Percentiles rank a stretch among this genome's conserved stretches.
Evolutionary conservation across 164 flowering plant species (phyloP).

Genomic region (Vitis riparia): DNA sequence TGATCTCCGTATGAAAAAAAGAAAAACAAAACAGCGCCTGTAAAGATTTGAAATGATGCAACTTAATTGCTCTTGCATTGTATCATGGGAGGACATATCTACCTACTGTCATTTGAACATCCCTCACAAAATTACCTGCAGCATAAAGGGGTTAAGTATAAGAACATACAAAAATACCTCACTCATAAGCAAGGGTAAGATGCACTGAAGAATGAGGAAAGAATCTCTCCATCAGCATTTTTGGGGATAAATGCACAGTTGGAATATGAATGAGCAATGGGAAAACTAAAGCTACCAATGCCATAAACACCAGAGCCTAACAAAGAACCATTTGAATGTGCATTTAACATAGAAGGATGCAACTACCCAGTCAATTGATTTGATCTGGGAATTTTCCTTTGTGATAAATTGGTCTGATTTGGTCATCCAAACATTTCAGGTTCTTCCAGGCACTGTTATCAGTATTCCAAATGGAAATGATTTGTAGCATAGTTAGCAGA

Average conservation of each 20-base stretch:
- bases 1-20: constrained; percentile 1
- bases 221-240: background rate
- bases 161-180: constrained; percentile 28
- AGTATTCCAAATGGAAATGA: no score
- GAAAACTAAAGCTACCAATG: no score
- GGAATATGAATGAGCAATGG: no score
- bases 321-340: no score
- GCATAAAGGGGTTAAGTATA: constrained; percentile 53
- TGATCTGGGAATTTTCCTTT: no score
- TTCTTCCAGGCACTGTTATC: no score
- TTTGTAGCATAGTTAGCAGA: no score
- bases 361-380: no score
- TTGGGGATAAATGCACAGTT: background rate
- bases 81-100: constrained; percentile 38
- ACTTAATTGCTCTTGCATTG: constrained; percentile 7
- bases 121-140: constrained; percentile 93
- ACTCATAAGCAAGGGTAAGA: background rate
- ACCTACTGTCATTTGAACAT: constrained; percentile 93
- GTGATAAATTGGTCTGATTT: no score
- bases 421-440: no score
- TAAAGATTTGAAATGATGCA: constrained; percentile 15
- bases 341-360: no score
- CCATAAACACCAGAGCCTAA: no score
- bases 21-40: background rate
- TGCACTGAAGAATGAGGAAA: background rate